phyloP scores from a whole-genome alignment of 306 rosid species.

The Dicorynia guianensis region DNA sequence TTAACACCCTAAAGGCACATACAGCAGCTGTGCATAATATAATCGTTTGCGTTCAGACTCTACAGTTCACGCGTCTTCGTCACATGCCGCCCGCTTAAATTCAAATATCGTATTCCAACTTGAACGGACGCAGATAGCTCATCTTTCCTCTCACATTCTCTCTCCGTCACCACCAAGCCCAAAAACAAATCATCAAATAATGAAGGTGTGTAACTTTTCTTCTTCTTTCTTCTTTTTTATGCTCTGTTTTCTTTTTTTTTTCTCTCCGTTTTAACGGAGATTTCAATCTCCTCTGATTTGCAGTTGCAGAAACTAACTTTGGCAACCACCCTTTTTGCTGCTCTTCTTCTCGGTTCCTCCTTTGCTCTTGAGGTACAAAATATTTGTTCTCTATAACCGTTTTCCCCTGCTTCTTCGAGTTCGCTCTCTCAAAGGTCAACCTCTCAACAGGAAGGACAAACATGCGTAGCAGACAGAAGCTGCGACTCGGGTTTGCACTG shows the following conservation, averaged over 20 bases:
- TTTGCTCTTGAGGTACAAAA: slow-evolving; percentile 68
- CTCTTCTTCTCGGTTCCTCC: slow-evolving; percentile 55
- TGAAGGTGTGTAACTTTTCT: slow-evolving; percentile 45
- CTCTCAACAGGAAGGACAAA: slow-evolving; percentile 63
- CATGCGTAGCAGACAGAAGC: slow-evolving; percentile 58
- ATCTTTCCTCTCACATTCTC: slow-evolving; percentile 36
- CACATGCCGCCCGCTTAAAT: slow-evolving; percentile 15
- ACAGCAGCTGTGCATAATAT: slow-evolving; percentile 17
- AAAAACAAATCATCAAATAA: slow-evolving; percentile 18
- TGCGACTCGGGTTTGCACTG: slow-evolving; percentile 85
- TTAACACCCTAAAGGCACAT: slow-evolving; percentile 25
- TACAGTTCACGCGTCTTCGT: slow-evolving; percentile 35
- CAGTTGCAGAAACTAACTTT: slow-evolving; percentile 44
- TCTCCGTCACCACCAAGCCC: neutral
- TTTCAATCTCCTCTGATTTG: slow-evolving; percentile 37
- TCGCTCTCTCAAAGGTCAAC: neutral
- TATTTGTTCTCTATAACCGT: neutral
- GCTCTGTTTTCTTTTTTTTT: slow-evolving; percentile 34
- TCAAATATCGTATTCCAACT: slow-evolving; percentile 42
- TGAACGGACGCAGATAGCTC: slow-evolving; percentile 26
- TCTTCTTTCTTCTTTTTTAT: neutral
- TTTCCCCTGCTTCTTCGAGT: neutral
- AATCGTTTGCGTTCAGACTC: neutral
- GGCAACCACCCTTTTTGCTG: slow-evolving; percentile 45
- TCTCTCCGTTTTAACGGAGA: slow-evolving; percentile 28